Evolutionary conservation across 2,329 filamentous ascomycete species (phyloP), one percentile per base, ranked within the genome.

Genomic region (Neopestalotiopsis rosae): DNA sequence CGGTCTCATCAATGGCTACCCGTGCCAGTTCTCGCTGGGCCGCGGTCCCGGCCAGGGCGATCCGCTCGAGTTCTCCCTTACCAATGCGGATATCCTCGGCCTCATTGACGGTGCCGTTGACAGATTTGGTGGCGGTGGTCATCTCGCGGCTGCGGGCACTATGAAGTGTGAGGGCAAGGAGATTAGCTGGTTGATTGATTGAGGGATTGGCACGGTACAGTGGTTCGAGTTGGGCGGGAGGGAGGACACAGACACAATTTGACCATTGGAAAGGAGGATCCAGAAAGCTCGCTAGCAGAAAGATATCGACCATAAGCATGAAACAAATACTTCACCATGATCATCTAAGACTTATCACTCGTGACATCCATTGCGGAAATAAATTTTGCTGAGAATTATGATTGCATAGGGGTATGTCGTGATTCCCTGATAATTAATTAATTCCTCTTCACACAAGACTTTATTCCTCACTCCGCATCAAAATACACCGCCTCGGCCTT

Each of bases 401-500:
- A 52, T 52, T 52, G n/a, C n/a, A n/a, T 3, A 52, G 17, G 17
- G 17, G 45, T 20, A 52, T 10, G 9, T 9, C 45, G n/a, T 24
- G n/a, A 24, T 6, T 49, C 3, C n/a, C n/a, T 6, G 17, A 7
- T 17, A 10, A 9, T 9, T 1, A 7, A 6, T 52, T 52, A 24
- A 12, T 1, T 12, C n/a, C n/a, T 49, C 42, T n/a, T 49, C 3
- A n/a, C 14, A n/a, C 13, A 4, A n/a, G 7, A 3, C 14, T 49
- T 5, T 49, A 14, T 2, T n/a, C 1, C 24, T 40, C 20, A 61
- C 17, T 57, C 34, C 24, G n/a, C 45, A n/a, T 67, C 67, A 58
- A 70, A 70, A 28, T 70, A 70, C n/a, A 70, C 63, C 10, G 70
- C 69, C 45, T 75, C 71, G 9, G 74, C 72, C 58, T 69, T 70